These are phyloP conservation scores for Cucumis melo DNA, from an alignment of 306 rosid species.

Conservation along the genomic window DNA sequence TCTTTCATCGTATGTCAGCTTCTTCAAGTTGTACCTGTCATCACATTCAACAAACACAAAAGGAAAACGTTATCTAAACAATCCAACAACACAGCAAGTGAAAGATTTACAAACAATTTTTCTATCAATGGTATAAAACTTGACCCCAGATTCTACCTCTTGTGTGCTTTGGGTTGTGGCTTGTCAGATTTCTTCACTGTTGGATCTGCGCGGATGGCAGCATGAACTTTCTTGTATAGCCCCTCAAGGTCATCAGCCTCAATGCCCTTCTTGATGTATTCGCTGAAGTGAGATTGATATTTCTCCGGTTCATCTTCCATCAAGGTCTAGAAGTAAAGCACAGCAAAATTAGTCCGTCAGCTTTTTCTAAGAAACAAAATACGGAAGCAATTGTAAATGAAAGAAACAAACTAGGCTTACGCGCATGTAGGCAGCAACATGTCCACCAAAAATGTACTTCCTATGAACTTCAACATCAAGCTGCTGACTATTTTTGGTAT, in stretches of 20 bases:
- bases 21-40: conserved; percentile 44
- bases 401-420: neutral
- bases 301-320: conserved; percentile 79
- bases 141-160: conserved; percentile 26
- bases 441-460: conserved; percentile 70
- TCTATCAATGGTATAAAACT: neutral
- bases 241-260: conserved; percentile 50
- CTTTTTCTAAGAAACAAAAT: neutral
- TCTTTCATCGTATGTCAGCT: conserved; percentile 63
- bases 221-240: conserved; percentile 71
- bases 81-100: neutral
- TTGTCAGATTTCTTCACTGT: conserved; percentile 29
- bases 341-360: neutral
- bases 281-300: conserved; percentile 59
- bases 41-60: neutral
- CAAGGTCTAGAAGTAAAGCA: conserved; percentile 20
- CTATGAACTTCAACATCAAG: conserved; percentile 77
- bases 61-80: neutral
- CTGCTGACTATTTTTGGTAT: conserved; percentile 44
- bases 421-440: conserved; percentile 59
- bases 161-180: conserved; percentile 47
- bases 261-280: conserved; percentile 48
- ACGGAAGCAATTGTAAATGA: neutral
- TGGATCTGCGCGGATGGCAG: conserved; percentile 71
- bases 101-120: neutral